Percentiles rank a stretch among this genome's conserved stretches.
Conservation (phyloP, 228 moss, liverwort and hornwort species). For the Sphagnum magellanicum region DNA sequence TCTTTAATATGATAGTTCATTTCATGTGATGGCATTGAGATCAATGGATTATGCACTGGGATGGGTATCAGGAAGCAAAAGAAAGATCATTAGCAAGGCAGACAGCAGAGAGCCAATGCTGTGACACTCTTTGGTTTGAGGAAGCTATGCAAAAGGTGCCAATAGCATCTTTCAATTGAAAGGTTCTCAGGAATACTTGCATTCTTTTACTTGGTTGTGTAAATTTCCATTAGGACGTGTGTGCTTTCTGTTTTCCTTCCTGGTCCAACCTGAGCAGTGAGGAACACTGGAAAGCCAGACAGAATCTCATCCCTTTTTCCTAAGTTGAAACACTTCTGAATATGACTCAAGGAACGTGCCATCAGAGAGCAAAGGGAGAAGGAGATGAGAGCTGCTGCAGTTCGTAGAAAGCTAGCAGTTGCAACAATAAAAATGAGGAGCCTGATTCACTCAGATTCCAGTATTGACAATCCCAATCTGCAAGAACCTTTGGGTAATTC, state of each 20-base stretch:
- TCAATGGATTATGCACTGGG: no score
- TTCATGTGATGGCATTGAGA: no score
- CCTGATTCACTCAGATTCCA: constrained; percentile 59
- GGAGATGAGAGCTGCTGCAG: constrained; percentile 41
- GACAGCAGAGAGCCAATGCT: constrained; percentile 61
- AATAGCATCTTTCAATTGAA: no score
- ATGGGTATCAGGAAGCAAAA: constrained; percentile 33
- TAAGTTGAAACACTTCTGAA: no score
- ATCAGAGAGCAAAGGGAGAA: constrained; percentile 53
- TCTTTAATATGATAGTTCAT: no score
- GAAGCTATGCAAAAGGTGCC: constrained; percentile 73
- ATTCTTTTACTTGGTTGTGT: no score
- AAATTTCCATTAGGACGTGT: no score
- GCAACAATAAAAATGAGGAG: constrained; percentile 66
- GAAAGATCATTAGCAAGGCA: constrained; percentile 49
- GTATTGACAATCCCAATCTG: constrained; percentile 31
- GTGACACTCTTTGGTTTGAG: constrained; percentile 75
- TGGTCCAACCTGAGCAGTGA: no score
- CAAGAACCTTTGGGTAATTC: constrained; percentile 1
- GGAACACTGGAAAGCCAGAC: no score
- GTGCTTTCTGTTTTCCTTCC: no score
- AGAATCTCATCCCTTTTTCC: no score
- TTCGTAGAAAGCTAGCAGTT: constrained; percentile 63
- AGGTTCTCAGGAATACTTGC: no score
- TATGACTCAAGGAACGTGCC: constrained; percentile 49